Evolutionary conservation across 176 grass and related monocot species (phyloP).

Genomic region (Dendrocalamus sinicus): DNA sequence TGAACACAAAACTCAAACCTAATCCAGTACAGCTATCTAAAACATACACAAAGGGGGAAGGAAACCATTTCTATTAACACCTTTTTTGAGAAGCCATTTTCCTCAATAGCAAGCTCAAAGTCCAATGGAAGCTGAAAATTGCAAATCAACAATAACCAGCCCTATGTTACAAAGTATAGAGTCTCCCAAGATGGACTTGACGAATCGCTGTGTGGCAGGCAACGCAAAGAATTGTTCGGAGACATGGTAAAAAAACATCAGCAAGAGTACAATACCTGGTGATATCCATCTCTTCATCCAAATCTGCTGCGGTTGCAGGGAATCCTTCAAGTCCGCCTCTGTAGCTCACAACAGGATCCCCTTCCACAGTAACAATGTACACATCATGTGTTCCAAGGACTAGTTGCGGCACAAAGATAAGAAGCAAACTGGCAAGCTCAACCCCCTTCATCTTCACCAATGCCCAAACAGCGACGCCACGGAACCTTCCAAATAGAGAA

Average conservation of each 20-base stretch:
- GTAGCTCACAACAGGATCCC: slow-evolving; percentile 89
- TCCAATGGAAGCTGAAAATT: not conserved
- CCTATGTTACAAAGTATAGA: not conserved
- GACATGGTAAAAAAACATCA: not conserved
- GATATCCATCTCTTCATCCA: slow-evolving; percentile 79
- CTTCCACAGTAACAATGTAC: slow-evolving; percentile 89
- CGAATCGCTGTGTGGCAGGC: not conserved
- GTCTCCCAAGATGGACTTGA: not conserved
- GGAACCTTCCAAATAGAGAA: slow-evolving; percentile 28
- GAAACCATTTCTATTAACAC: not conserved
- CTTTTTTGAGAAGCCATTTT: not conserved
- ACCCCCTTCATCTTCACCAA: slow-evolving; percentile 60
- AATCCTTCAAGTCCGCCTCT: slow-evolving; percentile 75
- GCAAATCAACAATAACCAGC: slow-evolving; percentile 3
- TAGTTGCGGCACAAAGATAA: slow-evolving; percentile 53
- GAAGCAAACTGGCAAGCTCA: slow-evolving; percentile 48
- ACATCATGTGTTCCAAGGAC: slow-evolving; percentile 76
- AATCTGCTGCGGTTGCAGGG: slow-evolving; percentile 64
- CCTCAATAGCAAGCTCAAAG: not conserved
- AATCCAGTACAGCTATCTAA: not conserved
- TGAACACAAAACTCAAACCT: not conserved
- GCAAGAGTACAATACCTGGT: slow-evolving; percentile 56
- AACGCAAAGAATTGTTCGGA: slow-evolving; percentile 8
- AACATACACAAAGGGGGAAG: too few relatives aligned
- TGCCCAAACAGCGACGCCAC: not conserved